Conservation (phyloP, 2,329 filamentous ascomycete genomes). For the Fusarium sp. region DNA sequence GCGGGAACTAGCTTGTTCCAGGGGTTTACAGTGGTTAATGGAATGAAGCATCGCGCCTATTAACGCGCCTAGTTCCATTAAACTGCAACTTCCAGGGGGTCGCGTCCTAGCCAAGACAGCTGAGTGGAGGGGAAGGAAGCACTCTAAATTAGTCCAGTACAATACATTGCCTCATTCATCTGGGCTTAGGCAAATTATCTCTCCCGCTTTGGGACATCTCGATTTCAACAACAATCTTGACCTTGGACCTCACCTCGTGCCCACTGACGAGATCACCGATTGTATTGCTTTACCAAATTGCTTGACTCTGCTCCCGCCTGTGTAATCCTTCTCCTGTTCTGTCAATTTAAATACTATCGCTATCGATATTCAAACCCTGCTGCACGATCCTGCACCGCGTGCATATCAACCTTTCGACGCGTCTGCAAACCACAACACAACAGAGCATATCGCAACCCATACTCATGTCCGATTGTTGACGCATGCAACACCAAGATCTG, state of each 20-base stretch:
- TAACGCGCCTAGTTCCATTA: slow-evolving; percentile 29
- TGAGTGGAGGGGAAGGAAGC: slow-evolving; percentile 1
- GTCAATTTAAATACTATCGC: slow-evolving; percentile 1
- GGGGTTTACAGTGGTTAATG: slow-evolving; percentile 13
- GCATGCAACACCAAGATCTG: slow-evolving; percentile 19
- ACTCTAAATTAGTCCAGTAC: slow-evolving; percentile 4
- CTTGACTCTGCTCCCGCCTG: background rate
- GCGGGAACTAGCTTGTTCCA: slow-evolving; percentile 33
- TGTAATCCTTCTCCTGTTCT: background rate
- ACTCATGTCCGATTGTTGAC: slow-evolving; percentile 33
- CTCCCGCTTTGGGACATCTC: slow-evolving; percentile 28
- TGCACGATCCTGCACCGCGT: slow-evolving; percentile 40
- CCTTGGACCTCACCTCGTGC: slow-evolving; percentile 13
- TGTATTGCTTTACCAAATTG: slow-evolving; percentile 12
- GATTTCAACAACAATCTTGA: slow-evolving; percentile 21
- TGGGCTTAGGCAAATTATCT: slow-evolving; percentile 29
- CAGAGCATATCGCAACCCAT: slow-evolving; percentile 13
- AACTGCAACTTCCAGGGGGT: slow-evolving; percentile 19
- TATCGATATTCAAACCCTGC: slow-evolving; percentile 8
- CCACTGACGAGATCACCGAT: slow-evolving; percentile 2
- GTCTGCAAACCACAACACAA: slow-evolving; percentile 20
- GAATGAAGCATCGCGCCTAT: slow-evolving; percentile 31
- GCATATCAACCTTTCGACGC: slow-evolving; percentile 37
- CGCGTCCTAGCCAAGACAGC: slow-evolving; percentile 19
- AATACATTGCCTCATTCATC: slow-evolving; percentile 4